These are phyloP conservation scores for Harrya chromipes DNA, from an alignment of 768 basidiomycete species.

Conservation along the genomic window DNA sequence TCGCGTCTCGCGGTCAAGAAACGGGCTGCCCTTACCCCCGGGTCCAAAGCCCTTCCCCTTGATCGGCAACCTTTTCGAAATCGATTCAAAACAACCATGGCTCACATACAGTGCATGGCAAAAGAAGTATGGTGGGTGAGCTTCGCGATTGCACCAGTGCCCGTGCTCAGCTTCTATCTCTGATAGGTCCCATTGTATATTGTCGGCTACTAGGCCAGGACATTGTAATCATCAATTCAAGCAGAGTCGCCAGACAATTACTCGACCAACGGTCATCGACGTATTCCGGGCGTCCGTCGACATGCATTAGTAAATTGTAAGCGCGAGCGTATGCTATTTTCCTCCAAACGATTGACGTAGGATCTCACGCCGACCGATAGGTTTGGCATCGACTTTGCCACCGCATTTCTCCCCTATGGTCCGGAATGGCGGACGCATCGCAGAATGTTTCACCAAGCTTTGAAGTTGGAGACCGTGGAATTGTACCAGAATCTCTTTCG, in stretches of 20 bases:
- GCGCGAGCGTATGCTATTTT: neutral
- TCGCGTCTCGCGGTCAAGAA: constrained; percentile 6
- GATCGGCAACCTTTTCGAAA: constrained; percentile 25
- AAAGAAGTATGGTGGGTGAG: constrained; percentile 25
- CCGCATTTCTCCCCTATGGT: constrained; percentile 29
- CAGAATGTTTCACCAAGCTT: constrained; percentile 26
- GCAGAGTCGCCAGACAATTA: constrained; percentile 23
- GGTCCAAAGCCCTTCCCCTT: constrained; percentile 23
- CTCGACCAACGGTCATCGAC: constrained; percentile 29
- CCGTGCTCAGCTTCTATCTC: neutral
- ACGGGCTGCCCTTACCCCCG: constrained; percentile 16
- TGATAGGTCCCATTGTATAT: constrained; percentile 28
- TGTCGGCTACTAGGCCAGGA: constrained; percentile 25
- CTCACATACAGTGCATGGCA: constrained; percentile 28
- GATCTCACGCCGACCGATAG: constrained; percentile 6
- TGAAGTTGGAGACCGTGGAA: constrained; percentile 20
- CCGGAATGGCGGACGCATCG: constrained; percentile 28
- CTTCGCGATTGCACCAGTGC: neutral
- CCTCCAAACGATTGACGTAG: neutral
- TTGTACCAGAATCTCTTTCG: constrained; percentile 23
- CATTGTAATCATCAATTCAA: constrained; percentile 27
- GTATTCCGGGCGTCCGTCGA: constrained; percentile 29
- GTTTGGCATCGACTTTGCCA: constrained; percentile 29
- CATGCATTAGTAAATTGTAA: constrained; percentile 23
- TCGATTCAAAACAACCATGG: constrained; percentile 22